Evolutionary conservation across 352 stramenopile genomes (phyloP).

Genomic region (Globisporangium viniferum): DNA sequence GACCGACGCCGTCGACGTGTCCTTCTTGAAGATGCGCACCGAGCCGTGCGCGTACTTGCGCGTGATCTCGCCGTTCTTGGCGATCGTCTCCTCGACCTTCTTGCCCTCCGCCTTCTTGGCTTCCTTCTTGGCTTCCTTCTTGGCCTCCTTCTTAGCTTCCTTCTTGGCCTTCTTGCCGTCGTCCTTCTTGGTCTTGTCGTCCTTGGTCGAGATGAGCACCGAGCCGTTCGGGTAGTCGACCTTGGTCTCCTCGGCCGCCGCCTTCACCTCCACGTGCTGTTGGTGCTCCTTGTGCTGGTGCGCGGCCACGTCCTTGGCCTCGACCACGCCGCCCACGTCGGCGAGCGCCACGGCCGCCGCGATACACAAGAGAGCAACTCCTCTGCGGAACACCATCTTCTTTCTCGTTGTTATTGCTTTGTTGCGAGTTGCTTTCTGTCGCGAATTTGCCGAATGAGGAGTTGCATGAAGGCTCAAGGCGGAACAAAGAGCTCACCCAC

Average conservation of each 20-base stretch:
- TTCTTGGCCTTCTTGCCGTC: constrained; percentile 21
- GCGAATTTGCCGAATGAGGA: constrained; percentile 8
- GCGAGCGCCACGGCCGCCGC: constrained; percentile 25
- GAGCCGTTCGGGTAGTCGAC: constrained; percentile 33
- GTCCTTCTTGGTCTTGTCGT: constrained; percentile 11
- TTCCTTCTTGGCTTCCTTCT: constrained; percentile 19
- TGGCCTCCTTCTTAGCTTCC: constrained; percentile 13
- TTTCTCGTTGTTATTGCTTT: not conserved
- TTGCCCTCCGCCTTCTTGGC: constrained; percentile 15
- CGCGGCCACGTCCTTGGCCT: constrained; percentile 9
- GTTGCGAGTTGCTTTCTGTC: constrained; percentile 6
- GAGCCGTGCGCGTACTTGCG: constrained; percentile 51
- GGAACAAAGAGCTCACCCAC: constrained; percentile 6
- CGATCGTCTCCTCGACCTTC: constrained; percentile 15
- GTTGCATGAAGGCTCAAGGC: not conserved
- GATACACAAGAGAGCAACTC: constrained; percentile 35
- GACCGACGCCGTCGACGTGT: not conserved
- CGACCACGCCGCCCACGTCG: constrained; percentile 22
- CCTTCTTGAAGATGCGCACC: constrained; percentile 36
- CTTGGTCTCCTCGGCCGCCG: constrained; percentile 19
- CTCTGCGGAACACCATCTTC: constrained; percentile 37
- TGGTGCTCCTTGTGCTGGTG: constrained; percentile 24
- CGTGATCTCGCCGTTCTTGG: constrained; percentile 34
- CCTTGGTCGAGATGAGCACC: constrained; percentile 25
- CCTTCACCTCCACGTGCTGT: constrained; percentile 14